phyloP scores from a whole-genome alignment of 106 monocot species.

The Dendrobium nobile region DNA sequence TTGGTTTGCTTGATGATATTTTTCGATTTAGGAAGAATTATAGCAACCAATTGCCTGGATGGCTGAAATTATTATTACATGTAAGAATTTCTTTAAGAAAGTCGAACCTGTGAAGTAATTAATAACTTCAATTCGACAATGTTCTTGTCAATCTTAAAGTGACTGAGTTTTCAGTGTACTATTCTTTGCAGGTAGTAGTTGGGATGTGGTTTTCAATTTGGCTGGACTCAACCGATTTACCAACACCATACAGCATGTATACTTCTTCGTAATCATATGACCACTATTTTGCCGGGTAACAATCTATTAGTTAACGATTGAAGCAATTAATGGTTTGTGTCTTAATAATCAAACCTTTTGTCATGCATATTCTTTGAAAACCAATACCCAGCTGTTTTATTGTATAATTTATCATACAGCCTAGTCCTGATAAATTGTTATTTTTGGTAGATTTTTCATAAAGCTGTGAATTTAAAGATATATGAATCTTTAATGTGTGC shows the following conservation, averaged over 20 bases:
- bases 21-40: slow-evolving; percentile 21
- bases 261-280: slow-evolving; percentile 39
- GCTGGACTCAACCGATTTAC: slow-evolving; percentile 54
- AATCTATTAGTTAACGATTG: slow-evolving; percentile 5
- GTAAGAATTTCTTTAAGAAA: slow-evolving; percentile 14
- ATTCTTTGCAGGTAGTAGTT: slow-evolving; percentile 47
- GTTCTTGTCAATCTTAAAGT: neutral
- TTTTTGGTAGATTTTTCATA: neutral
- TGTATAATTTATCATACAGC: neutral
- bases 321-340: neutral
- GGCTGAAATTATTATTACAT: slow-evolving; percentile 54
- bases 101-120: neutral
- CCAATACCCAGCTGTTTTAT: neutral
- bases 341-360: neutral
- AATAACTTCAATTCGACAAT: neutral
- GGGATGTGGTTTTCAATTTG: slow-evolving; percentile 73
- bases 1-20: slow-evolving; percentile 77
- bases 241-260: slow-evolving; percentile 91
- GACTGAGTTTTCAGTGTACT: neutral
- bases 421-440: neutral
- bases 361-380: neutral
- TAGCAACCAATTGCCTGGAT: slow-evolving; percentile 39
- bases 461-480: neutral
- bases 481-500: neutral
- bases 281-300: slow-evolving; percentile 24